Percentiles rank a stretch among this genome's conserved stretches.
phyloP scores from a whole-genome alignment of 2,329 filamentous ascomycete genomes.

The Aureobasidium sp. region DNA sequence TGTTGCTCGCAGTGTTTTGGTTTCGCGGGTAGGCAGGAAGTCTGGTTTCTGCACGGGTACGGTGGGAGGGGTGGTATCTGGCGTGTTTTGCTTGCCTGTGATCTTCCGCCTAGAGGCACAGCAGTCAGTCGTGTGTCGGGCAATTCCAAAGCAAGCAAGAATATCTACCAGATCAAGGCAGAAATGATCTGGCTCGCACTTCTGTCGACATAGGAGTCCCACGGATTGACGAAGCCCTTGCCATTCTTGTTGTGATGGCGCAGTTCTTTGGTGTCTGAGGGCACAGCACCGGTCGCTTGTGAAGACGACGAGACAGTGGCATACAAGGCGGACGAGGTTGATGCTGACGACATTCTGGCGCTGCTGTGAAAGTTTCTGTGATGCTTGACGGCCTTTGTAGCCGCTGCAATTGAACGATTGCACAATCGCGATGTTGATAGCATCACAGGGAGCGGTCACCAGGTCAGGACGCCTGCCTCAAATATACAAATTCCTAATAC shows the following conservation, averaged over 20 bases:
- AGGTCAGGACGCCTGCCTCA: neutral
- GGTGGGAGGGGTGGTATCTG: conserved; percentile 58
- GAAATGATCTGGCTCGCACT: conserved; percentile 29
- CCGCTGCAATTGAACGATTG: conserved; percentile 4
- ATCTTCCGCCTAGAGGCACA: conserved; percentile 39
- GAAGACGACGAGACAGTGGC: conserved; percentile 37
- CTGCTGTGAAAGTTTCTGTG: conserved; percentile 10
- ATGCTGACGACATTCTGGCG: conserved; percentile 25
- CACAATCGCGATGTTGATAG: neutral
- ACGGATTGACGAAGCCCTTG: conserved; percentile 52
- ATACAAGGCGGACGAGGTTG: conserved; percentile 32
- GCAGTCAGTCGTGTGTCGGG: neutral
- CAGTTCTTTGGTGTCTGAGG: conserved; percentile 41
- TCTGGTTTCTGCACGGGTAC: conserved; percentile 60
- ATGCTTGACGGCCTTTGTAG: neutral
- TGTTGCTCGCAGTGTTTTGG: conserved; percentile 65
- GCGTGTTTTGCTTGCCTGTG: conserved; percentile 45
- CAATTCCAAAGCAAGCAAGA: neutral
- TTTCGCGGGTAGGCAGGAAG: conserved; percentile 57
- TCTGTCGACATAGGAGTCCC: conserved; percentile 45
- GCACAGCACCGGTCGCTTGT: conserved; percentile 32
- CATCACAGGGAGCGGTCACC: conserved; percentile 4
- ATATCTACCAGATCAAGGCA: conserved; percentile 34
- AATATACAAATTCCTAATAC: neutral
- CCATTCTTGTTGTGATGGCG: conserved; percentile 47